phyloP scores from a whole-genome alignment of 225 moss, liverwort and hornwort genomes.

The Pseudisothecium myosuroides region DNA sequence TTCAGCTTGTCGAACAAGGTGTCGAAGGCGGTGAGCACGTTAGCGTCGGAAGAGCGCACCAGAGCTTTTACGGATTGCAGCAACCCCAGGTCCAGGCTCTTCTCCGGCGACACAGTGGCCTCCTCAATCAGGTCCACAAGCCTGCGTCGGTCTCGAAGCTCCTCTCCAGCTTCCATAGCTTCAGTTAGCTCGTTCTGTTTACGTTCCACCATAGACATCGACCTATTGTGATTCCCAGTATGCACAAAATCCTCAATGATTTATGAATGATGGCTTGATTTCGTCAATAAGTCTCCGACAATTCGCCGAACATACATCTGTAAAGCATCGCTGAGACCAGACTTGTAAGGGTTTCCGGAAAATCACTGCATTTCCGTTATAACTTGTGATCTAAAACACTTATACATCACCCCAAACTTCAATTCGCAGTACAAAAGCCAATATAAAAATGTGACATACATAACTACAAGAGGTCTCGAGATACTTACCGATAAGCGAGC shows the following conservation, averaged over 20 bases:
- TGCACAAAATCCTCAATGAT: neutral
- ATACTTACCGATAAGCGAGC: neutral
- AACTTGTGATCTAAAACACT: conserved; percentile 36
- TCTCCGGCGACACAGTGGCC: conserved; percentile 71
- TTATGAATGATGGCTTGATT: neutral
- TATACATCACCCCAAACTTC: neutral
- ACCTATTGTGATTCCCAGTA: neutral
- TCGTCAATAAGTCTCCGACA: neutral
- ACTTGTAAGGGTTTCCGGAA: conserved; percentile 56
- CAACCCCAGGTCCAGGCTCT: conserved; percentile 58
- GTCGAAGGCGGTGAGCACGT: conserved; percentile 64
- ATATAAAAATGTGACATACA: neutral
- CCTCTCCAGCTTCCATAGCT: conserved; percentile 10
- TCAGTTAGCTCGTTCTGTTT: neutral
- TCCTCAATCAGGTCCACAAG: conserved; percentile 61
- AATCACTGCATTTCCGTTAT: conserved; percentile 61
- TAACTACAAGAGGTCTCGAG: neutral
- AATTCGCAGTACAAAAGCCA: neutral
- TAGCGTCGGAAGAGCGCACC: conserved; percentile 69
- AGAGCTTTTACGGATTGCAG: conserved; percentile 55
- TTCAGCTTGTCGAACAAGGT: conserved; percentile 68
- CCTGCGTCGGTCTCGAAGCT: conserved; percentile 25
- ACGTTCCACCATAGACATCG: neutral
- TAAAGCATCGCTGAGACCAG: conserved; percentile 65
- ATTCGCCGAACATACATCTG: neutral